Base-by-base conservation (phyloP, 139 green algal species). In the Haematococcus lacustris region DNA sequence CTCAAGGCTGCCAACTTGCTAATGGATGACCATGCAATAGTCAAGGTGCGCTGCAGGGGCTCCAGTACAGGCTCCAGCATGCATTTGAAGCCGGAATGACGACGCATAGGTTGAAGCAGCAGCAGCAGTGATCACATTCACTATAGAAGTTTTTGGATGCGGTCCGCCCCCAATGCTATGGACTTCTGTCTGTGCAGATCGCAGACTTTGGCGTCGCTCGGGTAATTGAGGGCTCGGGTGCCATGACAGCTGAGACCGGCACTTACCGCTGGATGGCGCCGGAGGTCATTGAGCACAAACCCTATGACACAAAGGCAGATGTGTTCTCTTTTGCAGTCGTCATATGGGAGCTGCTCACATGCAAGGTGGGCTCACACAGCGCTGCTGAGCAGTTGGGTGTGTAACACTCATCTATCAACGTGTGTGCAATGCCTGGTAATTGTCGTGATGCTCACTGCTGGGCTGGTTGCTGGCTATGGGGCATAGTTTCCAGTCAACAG, bases 221-320 rank as follows among this genome's bases (percentile, higher is more conserved):
- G 6, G 85, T 98, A 30, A 85, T 97, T 67, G 89, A 93, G 64
- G 73, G 66, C 21, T 83, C 76, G 2, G 94, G 95, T 25, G 80
- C 92, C 76, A 99, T 99, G 95, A 99, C 95, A 1, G 95, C 95
- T 28, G 95, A 99, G 83, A 99, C 95, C 5, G 95, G 95, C 17
- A 99, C 95, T 0, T 99, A 99, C 87, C 83, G 95, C 76, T 99
- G 95, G 95, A 99, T 99, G 95, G 95, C 95, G 5, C 95, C 95
- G 2, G 95, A 99, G 82, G 96, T 99, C 26, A 99, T 99, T 50
- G 94, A 98, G 85, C 95, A 99, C 87, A 91, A 90, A 75, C 90
- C 93, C 0, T 99, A 99, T 78, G 76, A 91, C 53, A 68, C 87
- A 41, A 94, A 94, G 79, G 89, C 89, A 28, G 94, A 98, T 75